Evolutionary conservation across 192 early-diverging fungal genomes (phyloP).

Genomic region (Entomortierella chlamydospora): DNA sequence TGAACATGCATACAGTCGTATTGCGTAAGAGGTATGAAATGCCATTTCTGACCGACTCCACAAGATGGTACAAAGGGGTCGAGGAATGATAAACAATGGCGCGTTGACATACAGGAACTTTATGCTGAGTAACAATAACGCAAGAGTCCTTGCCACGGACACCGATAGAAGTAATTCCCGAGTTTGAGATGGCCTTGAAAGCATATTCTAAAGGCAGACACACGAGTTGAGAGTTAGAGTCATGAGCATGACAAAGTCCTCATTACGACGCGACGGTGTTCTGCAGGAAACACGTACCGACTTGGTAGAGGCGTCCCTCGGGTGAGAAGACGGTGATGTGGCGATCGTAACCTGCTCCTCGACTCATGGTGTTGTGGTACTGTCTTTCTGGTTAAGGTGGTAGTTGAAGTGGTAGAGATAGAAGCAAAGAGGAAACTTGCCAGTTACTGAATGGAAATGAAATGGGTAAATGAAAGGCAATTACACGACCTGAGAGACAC

Average conservation of each 20-base stretch:
- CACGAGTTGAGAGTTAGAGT: neutral
- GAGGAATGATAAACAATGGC: neutral
- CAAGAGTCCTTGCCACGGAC: constrained; percentile 95
- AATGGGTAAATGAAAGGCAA: neutral
- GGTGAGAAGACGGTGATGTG: constrained; percentile 99
- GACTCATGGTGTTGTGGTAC: constrained; percentile 42
- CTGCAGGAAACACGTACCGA: constrained; percentile 71
- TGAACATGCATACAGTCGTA: neutral
- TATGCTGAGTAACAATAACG: constrained; percentile 97
- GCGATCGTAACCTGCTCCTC: constrained; percentile 91
- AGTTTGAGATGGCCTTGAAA: constrained; percentile 99
- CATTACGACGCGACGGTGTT: neutral
- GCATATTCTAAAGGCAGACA: constrained; percentile 86
- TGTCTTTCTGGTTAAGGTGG: constrained; percentile 7
- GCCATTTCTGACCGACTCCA: neutral
- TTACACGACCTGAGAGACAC: neutral
- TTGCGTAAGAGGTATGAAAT: neutral
- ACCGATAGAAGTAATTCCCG: constrained; percentile 95
- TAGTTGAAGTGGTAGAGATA: neutral
- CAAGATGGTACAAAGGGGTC: neutral
- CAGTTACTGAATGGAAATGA: neutral
- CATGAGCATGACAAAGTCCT: neutral
- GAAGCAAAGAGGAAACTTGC: neutral
- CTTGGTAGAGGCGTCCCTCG: constrained; percentile 99
- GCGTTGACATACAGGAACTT: constrained; percentile 77